These are phyloP conservation scores for Canariomyces notabilis DNA, from an alignment of 2,329 filamentous ascomycete genomes.

Conservation along the genomic window DNA sequence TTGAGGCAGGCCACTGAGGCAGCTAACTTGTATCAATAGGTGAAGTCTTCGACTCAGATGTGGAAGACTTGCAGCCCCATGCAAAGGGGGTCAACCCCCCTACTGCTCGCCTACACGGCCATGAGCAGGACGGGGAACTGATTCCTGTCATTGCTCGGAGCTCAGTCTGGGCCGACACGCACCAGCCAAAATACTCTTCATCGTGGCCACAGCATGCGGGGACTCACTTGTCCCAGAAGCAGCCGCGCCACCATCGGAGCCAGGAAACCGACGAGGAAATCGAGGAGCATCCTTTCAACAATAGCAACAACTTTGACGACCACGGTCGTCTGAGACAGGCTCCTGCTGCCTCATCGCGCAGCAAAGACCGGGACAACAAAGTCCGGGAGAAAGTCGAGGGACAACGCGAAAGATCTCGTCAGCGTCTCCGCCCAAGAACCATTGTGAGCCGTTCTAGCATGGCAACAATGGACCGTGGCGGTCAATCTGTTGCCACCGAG, in stretches of 20 bases:
- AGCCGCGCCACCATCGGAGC: slow-evolving; percentile 2
- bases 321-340: neutral
- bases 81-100: neutral
- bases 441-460: slow-evolving; percentile 10
- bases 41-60: slow-evolving; percentile 1
- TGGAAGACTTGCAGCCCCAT: too few species aligned
- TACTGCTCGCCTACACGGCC: neutral
- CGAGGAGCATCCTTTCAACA: slow-evolving; percentile 4
- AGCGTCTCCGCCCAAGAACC: slow-evolving; percentile 2
- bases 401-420: neutral
- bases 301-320: neutral
- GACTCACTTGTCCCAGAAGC: slow-evolving; percentile 1
- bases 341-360: neutral
- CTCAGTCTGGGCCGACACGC: slow-evolving; percentile 8
- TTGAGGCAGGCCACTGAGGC: too few species aligned
- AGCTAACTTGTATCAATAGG: slow-evolving; percentile 6
- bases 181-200: slow-evolving; percentile 19
- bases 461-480: slow-evolving; percentile 13
- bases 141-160: slow-evolving; percentile 8
- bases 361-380: neutral
- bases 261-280: slow-evolving; percentile 17
- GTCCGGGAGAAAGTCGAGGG: neutral
- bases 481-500: slow-evolving; percentile 16
- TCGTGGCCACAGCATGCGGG: slow-evolving; percentile 19
- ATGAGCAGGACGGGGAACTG: neutral